phyloP scores from a whole-genome alignment of 1,284 basidiomycete species.

The Lentinula novae-zelandiae region DNA sequence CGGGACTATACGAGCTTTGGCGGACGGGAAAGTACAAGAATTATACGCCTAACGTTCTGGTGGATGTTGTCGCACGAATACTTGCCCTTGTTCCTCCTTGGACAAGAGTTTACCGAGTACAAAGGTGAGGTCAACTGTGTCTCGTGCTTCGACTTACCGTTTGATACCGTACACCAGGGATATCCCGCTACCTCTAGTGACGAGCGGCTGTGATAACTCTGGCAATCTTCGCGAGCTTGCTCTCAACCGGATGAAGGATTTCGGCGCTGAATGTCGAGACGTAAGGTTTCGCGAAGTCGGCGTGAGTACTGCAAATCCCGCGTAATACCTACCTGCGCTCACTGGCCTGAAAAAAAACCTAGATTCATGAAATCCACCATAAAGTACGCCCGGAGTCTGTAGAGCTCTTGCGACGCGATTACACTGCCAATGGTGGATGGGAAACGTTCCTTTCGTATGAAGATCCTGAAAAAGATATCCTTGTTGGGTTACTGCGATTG shows the following conservation, averaged over 20 bases:
- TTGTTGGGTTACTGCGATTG: conserved; percentile 90
- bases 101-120: conserved; percentile 98
- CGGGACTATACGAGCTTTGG: conserved; percentile 97
- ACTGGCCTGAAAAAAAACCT: conserved; percentile 11
- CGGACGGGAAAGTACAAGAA: conserved; percentile 97
- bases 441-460: conserved; percentile 99
- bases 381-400: conserved; percentile 95
- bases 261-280: conserved; percentile 96
- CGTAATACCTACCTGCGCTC: conserved; percentile 3
- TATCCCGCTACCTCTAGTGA: conserved; percentile 92
- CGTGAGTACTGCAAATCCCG: conserved; percentile 43
- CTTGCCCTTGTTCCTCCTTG: conserved; percentile 97
- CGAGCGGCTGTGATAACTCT: conserved; percentile 96
- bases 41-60: conserved; percentile 96
- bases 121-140: conserved; percentile 54
- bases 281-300: conserved; percentile 98
- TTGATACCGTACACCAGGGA: conserved; percentile 52
- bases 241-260: conserved; percentile 97
- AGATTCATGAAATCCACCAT: conserved; percentile 99
- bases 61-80: conserved; percentile 96
- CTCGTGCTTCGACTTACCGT: conserved; percentile 2
- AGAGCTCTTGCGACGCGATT: conserved; percentile 96
- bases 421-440: conserved; percentile 97
- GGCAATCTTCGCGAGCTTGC: conserved; percentile 97
- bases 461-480: conserved; percentile 95